A percentile compares a stretch with the other conserved stretches of the same genome.
These are phyloP conservation scores for Mycena polygramma DNA, from an alignment of 768 basidiomycete species.

Conservation along the genomic window DNA sequence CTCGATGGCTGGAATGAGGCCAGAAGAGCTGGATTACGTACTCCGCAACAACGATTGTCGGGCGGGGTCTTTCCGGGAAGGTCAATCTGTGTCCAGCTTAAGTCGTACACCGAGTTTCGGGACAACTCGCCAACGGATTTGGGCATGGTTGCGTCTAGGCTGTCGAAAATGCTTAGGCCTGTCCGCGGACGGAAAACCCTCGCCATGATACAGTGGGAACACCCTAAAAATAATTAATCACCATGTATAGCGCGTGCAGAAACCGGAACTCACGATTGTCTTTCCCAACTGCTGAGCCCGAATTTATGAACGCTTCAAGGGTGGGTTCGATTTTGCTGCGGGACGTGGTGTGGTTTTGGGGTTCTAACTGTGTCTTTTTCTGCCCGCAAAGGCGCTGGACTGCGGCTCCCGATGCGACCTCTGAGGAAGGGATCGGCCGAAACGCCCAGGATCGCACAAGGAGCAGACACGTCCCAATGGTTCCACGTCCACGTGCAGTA, in stretches of 20 bases:
- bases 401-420: background rate
- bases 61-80: slow-evolving; percentile 15
- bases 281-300: background rate
- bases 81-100: slow-evolving; percentile 22
- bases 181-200: slow-evolving; percentile 30
- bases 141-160: slow-evolving; percentile 1
- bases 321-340: slow-evolving; percentile 18
- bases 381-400: slow-evolving; percentile 2
- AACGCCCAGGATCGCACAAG: slow-evolving; percentile 2
- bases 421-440: slow-evolving; percentile 2
- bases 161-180: slow-evolving; percentile 9
- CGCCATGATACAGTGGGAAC: slow-evolving; percentile 25
- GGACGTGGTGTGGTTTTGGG: slow-evolving; percentile 14
- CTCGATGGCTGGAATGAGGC: slow-evolving; percentile 6
- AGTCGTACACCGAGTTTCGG: slow-evolving; percentile 9
- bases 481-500: too few relatives aligned
- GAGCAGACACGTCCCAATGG: too few relatives aligned
- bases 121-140: slow-evolving; percentile 17
- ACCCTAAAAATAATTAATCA: background rate
- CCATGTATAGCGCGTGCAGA: background rate
- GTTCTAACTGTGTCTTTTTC: slow-evolving; percentile 12
- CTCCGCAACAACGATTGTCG: slow-evolving; percentile 24
- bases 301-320: slow-evolving; percentile 34
- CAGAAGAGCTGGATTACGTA: slow-evolving; percentile 17
- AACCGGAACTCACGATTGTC: background rate